Evolutionary conservation across 768 basidiomycete species (phyloP).

Genomic region (Dioszegia aurantiaca): DNA sequence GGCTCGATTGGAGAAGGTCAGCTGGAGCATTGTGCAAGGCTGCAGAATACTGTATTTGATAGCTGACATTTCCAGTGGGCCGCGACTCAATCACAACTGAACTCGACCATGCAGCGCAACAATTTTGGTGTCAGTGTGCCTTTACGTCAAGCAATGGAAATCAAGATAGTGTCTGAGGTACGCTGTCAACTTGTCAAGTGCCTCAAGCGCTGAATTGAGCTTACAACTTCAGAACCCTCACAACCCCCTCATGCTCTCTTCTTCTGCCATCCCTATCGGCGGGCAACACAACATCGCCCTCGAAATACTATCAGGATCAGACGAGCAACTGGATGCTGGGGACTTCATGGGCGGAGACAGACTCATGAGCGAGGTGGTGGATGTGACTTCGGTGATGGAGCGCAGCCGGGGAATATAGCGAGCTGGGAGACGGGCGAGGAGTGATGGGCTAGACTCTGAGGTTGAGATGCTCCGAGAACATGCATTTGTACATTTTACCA

Average conservation of each 20-base stretch:
- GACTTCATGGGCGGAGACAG: slow-evolving; percentile 76
- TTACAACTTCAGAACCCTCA: slow-evolving; percentile 26
- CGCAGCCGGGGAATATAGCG: slow-evolving; percentile 40
- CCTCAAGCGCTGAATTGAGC: neutral
- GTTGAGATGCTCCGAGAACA: neutral
- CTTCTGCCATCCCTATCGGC: slow-evolving; percentile 45
- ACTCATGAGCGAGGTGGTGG: slow-evolving; percentile 30
- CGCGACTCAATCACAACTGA: slow-evolving; percentile 81
- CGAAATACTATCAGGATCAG: slow-evolving; percentile 89
- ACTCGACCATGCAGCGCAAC: slow-evolving; percentile 78
- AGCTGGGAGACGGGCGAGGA: neutral
- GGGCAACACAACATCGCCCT: slow-evolving; percentile 70
- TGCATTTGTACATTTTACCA: slow-evolving; percentile 19
- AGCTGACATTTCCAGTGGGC: slow-evolving; percentile 68
- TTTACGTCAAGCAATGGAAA: slow-evolving; percentile 87
- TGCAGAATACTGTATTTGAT: neutral
- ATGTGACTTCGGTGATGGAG: slow-evolving; percentile 41
- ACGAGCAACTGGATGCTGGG: slow-evolving; percentile 71
- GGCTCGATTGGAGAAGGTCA: slow-evolving; percentile 72
- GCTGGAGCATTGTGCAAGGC: slow-evolving; percentile 29
- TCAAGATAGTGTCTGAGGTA: slow-evolving; percentile 75
- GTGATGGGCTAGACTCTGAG: too few relatives aligned
- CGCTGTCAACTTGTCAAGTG: slow-evolving; percentile 44
- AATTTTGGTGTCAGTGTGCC: slow-evolving; percentile 84
- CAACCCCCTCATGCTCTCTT: slow-evolving; percentile 42